These are phyloP conservation scores for Arctium minus DNA, from an alignment of 129 eudicot species.

Conservation along the genomic window DNA sequence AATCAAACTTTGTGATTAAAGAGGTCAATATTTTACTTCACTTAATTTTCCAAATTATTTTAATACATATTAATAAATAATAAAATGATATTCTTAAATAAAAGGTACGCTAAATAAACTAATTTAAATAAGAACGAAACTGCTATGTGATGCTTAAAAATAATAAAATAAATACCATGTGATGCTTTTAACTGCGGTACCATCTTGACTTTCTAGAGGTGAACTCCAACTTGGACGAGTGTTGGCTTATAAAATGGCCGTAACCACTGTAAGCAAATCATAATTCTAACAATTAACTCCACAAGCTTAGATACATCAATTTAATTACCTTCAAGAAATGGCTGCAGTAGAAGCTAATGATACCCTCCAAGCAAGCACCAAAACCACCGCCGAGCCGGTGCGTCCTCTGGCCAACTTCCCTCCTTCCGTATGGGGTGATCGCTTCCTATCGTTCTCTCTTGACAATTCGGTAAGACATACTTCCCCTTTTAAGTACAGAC, in stretches of 20 bases:
- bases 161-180: not conserved
- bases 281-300: not conserved
- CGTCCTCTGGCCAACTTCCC: not conserved
- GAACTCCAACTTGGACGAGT: not conserved
- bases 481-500: not conserved
- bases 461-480: not conserved
- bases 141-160: too few species aligned
- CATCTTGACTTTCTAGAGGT: not conserved
- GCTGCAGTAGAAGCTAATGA: not conserved
- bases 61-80: too few species aligned
- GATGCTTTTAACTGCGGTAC: not conserved
- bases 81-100: too few species aligned
- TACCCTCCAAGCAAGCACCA: not conserved
- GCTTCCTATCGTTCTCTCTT: not conserved
- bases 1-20: too few species aligned
- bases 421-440: constrained; percentile 1
- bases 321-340: not conserved
- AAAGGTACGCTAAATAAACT: too few species aligned
- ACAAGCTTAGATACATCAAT: not conserved
- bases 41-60: too few species aligned
- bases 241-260: not conserved
- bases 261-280: not conserved
- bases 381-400: not conserved
- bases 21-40: too few species aligned
- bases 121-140: too few species aligned